These are phyloP conservation scores for Stagonosporopsis cucurbitacearum DNA, from an alignment of 2,329 filamentous ascomycete genomes.

Conservation along the genomic window DNA sequence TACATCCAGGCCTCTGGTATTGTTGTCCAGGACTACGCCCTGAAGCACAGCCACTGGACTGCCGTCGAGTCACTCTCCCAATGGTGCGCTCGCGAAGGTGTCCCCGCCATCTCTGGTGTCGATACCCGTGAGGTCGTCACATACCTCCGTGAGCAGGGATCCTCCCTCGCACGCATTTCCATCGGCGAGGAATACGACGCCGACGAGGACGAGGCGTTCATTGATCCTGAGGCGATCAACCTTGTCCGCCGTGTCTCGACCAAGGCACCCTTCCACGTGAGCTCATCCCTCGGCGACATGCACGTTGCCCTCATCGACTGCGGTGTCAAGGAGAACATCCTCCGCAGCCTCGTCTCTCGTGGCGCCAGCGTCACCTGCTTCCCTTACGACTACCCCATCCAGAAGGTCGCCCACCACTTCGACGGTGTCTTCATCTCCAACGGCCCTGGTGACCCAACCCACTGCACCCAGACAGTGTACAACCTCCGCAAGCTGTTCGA, in stretches of 20 bases:
- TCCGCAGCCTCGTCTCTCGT: slow-evolving; percentile 89
- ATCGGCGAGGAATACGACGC: slow-evolving; percentile 98
- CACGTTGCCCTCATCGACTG: slow-evolving; percentile 97
- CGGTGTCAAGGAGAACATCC: slow-evolving; percentile 99
- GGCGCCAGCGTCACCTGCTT: slow-evolving; percentile 93
- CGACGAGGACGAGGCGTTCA: slow-evolving; percentile 94
- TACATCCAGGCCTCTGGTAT: slow-evolving; percentile 96
- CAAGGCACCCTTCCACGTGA: slow-evolving; percentile 96
- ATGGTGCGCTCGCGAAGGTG: slow-evolving; percentile 96
- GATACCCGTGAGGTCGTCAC: slow-evolving; percentile 98
- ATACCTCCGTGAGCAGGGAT: slow-evolving; percentile 93
- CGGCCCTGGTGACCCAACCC: slow-evolving; percentile 95
- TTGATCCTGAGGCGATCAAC: slow-evolving; percentile 96
- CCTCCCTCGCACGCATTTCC: slow-evolving; percentile 91
- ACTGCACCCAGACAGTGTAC: slow-evolving; percentile 93
- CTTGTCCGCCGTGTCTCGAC: slow-evolving; percentile 95
- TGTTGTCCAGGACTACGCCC: slow-evolving; percentile 91
- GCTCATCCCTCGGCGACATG: slow-evolving; percentile 79
- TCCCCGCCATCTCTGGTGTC: slow-evolving; percentile 94
- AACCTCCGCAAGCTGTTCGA: slow-evolving; percentile 91
- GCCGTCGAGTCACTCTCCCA: slow-evolving; percentile 90
- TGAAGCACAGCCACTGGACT: slow-evolving; percentile 98
- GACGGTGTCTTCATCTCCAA: slow-evolving; percentile 99
- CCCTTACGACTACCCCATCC: slow-evolving; percentile 95
- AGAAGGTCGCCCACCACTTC: slow-evolving; percentile 97